A percentile compares a stretch with the other conserved stretches of the same genome.
Evolutionary conservation across 1,284 basidiomycete genomes (phyloP).

Genomic region (Fomitiporia mediterranea): DNA sequence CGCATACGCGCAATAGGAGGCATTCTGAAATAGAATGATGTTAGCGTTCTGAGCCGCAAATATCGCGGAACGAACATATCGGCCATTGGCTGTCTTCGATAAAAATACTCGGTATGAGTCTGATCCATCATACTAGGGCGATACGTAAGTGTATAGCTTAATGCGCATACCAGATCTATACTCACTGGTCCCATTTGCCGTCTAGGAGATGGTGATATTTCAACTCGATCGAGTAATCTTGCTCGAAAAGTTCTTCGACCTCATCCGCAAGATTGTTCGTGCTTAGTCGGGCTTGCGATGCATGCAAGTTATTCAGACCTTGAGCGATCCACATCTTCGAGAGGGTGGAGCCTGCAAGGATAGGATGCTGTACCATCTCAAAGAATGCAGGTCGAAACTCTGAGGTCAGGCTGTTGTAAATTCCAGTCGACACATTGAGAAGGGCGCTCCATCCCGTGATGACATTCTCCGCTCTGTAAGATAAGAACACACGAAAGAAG

Average conservation of each 20-base stretch:
- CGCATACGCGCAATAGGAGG: constrained; percentile 53
- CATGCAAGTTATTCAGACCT: constrained; percentile 56
- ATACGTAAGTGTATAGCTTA: not conserved
- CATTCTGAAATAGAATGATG: constrained; percentile 36
- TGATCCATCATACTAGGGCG: constrained; percentile 60
- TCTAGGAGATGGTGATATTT: constrained; percentile 56
- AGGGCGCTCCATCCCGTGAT: constrained; percentile 46
- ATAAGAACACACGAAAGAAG: constrained; percentile 8
- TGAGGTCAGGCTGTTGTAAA: constrained; percentile 49
- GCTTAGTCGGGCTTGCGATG: constrained; percentile 59
- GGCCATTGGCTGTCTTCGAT: constrained; percentile 67
- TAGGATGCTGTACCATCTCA: constrained; percentile 61
- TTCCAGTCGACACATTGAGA: constrained; percentile 43
- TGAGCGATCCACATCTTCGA: constrained; percentile 53
- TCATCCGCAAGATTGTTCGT: constrained; percentile 53
- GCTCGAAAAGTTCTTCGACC: constrained; percentile 52
- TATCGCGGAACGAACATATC: constrained; percentile 41
- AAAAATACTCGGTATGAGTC: constrained; percentile 58
- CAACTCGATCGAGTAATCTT: constrained; percentile 53
- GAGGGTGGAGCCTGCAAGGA: constrained; percentile 54
- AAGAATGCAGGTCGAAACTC: constrained; percentile 56
- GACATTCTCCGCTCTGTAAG: constrained; percentile 49
- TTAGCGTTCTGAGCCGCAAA: not conserved
- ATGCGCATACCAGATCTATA: constrained; percentile 3
- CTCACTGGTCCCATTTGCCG: constrained; percentile 61